Percentiles rank a stretch among this genome's conserved stretches.
Evolutionary conservation across 352 stramenopile genomes (phyloP).

Genomic region (Pythium coloratum): DNA sequence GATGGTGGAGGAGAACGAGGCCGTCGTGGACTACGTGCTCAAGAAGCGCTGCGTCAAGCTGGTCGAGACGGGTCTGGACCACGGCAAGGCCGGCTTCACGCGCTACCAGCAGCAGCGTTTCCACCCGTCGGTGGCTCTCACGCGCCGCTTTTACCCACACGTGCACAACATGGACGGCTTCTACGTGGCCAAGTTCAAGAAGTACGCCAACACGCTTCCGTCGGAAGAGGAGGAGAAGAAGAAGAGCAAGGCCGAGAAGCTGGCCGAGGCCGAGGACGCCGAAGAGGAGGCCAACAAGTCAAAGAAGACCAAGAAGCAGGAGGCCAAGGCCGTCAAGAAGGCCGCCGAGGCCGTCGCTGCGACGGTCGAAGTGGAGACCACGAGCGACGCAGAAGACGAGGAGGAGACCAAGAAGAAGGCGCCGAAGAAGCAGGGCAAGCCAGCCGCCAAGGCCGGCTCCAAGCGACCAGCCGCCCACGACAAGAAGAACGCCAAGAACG

Average conservation of each 20-base stretch:
- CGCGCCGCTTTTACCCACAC: constrained; percentile 98
- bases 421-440: constrained; percentile 39
- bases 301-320: constrained; percentile 83
- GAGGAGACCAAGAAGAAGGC: constrained; percentile 44
- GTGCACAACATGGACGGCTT: constrained; percentile 99
- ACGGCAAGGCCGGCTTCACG: constrained; percentile 93
- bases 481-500: constrained; percentile 29
- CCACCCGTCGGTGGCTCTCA: constrained; percentile 95
- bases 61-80: constrained; percentile 96
- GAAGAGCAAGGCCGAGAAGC: constrained; percentile 56
- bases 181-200: constrained; percentile 99
- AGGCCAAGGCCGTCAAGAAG: constrained; percentile 73
- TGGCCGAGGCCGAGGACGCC: constrained; percentile 67
- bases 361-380: constrained; percentile 52
- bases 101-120: constrained; percentile 97
- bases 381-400: constrained; percentile 51
- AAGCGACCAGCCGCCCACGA: constrained; percentile 31
- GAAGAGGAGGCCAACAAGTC: constrained; percentile 70
- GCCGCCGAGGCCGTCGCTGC: constrained; percentile 72
- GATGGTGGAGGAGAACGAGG: constrained; percentile 94
- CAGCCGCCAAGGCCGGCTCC: constrained; percentile 28
- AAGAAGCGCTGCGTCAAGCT: constrained; percentile 98
- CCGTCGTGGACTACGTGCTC: constrained; percentile 99
- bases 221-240: constrained; percentile 78
- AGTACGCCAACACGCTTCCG: constrained; percentile 94